Base-by-base conservation (phyloP, 148 eudicot genomes). In the Euryodendron excelsum region DNA sequence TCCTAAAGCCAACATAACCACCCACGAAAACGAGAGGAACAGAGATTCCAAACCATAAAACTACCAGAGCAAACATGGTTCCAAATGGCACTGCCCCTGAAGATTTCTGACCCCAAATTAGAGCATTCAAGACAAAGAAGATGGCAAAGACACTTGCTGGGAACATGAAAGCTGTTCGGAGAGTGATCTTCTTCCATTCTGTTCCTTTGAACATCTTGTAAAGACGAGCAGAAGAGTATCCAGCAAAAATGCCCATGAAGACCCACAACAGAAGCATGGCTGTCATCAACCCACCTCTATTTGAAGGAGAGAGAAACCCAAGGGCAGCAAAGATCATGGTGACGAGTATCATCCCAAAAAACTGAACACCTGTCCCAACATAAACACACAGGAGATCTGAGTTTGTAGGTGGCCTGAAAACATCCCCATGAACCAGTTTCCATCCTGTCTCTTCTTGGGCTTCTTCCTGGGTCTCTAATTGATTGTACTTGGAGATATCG, bases 81-180 rank as follows among this genome's bases (percentile, higher is more conserved):
- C 86, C 86, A 59, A 84, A 84, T 17, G 86, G 86, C 34, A 84
- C 86, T 4, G 86, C 86, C 52, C 86, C 86, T 3, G 86, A 84
- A 11, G 86, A 84, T 74, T 67, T 61, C 79, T 84, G 79, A 30
- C 86, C 86, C 86, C 86, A 84, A 31, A 84, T 84, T 23, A 84
- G 67, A 60, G 84, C 79, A 62, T 84, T 84, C 56, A 84, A 27
- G 4, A 84, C 83, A 64, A 84, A 84, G 84, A 84, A 84, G 45
- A 84, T 74, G 30, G 61, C 76, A 63, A 84, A 84, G 21, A 74
- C 52, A n/a, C 64, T 78, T 63, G 81, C 86, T 2, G 86, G 86
- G 79, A 84, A 84, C 81, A 74, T 78, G 69, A 84, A 69, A 68
- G 86, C 84, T 1, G 86, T 84, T 62, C 63, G 74, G 3, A 84